Percentiles rank a stretch among this genome's conserved stretches.
Conservation (phyloP, 2,329 filamentous ascomycete species). For the Mycosphaerella sp. region DNA sequence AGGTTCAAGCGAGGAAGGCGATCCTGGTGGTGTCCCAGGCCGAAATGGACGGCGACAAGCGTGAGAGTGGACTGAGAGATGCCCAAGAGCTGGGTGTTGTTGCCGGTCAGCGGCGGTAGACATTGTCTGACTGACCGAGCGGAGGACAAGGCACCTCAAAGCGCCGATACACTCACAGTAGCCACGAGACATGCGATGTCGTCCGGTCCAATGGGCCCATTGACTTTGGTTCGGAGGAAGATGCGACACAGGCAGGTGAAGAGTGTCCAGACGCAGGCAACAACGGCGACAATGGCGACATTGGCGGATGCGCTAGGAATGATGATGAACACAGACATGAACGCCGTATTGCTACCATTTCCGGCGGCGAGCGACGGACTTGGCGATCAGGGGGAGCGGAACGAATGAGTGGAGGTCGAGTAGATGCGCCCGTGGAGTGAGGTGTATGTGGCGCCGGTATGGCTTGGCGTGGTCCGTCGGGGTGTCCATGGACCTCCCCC, state of each 20-base stretch:
- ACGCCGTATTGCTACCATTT: not conserved
- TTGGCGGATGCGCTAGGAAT: conserved; percentile 21
- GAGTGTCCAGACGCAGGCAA: conserved; percentile 24
- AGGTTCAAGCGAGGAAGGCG: not conserved
- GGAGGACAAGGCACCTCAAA: no score
- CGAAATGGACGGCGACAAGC: conserved; percentile 21
- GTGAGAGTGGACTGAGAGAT: conserved; percentile 17
- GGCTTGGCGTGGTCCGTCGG: no score
- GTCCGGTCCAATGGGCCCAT: conserved; percentile 29
- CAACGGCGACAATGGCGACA: conserved; percentile 23
- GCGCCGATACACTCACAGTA: conserved; percentile 13
- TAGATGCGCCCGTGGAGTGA: no score
- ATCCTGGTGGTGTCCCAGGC: conserved; percentile 19
- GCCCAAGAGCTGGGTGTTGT: conserved; percentile 12
- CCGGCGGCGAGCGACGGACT: not conserved
- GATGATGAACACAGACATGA: conserved; percentile 23
- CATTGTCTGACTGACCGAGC: not conserved
- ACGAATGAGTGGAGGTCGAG: no score
- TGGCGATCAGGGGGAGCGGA: no score
- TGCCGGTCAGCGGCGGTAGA: not conserved
- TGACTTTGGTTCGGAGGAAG: conserved; percentile 28
- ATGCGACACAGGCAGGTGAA: conserved; percentile 26
- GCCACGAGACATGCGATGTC: conserved; percentile 25
- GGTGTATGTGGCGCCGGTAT: no score
- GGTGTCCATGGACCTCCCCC: no score